phyloP scores from a whole-genome alignment of 345 rosid species.

The Syzygium jambos region DNA sequence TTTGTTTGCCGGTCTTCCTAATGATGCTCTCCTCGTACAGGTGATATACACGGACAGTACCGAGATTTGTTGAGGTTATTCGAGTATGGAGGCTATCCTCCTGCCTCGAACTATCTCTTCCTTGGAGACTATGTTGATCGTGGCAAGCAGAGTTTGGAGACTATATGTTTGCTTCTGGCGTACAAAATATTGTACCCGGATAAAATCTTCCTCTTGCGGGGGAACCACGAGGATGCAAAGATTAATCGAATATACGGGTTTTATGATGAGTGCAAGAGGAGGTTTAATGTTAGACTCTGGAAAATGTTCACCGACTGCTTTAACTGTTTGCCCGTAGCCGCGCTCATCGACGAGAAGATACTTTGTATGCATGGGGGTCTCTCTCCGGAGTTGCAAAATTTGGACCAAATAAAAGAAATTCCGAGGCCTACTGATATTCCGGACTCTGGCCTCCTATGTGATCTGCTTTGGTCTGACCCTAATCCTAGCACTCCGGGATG shows the following conservation, averaged over 20 bases:
- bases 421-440: constrained; percentile 90
- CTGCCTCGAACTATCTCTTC: constrained; percentile 82
- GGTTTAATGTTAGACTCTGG: constrained; percentile 95
- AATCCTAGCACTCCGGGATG: constrained; percentile 66
- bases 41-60: constrained; percentile 96
- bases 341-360: constrained; percentile 82
- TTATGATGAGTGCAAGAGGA: constrained; percentile 91
- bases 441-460: constrained; percentile 87
- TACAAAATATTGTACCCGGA: constrained; percentile 81
- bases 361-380: constrained; percentile 97
- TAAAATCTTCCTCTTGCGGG: constrained; percentile 66
- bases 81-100: constrained; percentile 89
- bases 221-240: constrained; percentile 98
- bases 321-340: constrained; percentile 89
- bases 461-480: constrained; percentile 98
- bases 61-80: constrained; percentile 86
- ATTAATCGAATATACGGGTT: constrained; percentile 91
- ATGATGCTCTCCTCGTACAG: constrained; percentile 24
- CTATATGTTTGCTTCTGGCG: constrained; percentile 87
- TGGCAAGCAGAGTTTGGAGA: constrained; percentile 97
- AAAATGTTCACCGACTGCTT: constrained; percentile 90
- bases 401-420: constrained; percentile 76
- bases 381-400: constrained; percentile 70
- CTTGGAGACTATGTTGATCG: constrained; percentile 99
- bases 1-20: neutral